Conservation (phyloP, 257 asterid species). For the Nicotiana tomentosiformis region DNA sequence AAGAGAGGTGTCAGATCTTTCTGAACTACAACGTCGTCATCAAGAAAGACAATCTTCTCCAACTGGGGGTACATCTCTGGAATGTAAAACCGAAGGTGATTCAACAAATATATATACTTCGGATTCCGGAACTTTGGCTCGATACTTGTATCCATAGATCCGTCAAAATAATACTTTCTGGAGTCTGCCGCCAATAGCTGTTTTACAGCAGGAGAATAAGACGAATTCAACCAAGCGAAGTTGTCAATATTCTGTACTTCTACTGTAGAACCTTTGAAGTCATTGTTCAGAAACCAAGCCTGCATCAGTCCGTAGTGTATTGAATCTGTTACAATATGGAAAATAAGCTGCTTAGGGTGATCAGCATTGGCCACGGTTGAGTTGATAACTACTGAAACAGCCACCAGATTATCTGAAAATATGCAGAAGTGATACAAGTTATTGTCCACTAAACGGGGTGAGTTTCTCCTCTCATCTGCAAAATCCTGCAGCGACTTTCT, state of each 20-base stretch:
- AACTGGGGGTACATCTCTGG: slow-evolving; percentile 77
- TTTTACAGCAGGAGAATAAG: slow-evolving; percentile 61
- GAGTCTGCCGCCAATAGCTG: slow-evolving; percentile 33
- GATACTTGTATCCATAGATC: slow-evolving; percentile 23
- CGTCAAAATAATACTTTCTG: slow-evolving; percentile 34
- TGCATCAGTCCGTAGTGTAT: slow-evolving; percentile 72
- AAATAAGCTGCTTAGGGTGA: slow-evolving; percentile 79
- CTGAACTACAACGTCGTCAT: slow-evolving; percentile 78
- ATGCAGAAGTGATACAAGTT: slow-evolving; percentile 81
- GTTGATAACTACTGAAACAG: slow-evolving; percentile 73
- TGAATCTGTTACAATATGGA: slow-evolving; percentile 72
- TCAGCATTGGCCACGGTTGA: slow-evolving; percentile 74
- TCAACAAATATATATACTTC: slow-evolving; percentile 49
- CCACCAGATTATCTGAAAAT: slow-evolving; percentile 77
- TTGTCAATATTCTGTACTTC: slow-evolving; percentile 70
- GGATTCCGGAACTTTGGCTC: slow-evolving; percentile 59
- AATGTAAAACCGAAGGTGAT: slow-evolving; percentile 78
- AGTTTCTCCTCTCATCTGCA: slow-evolving; percentile 56
- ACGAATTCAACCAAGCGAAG: slow-evolving; percentile 65
- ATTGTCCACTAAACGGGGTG: slow-evolving; percentile 71
- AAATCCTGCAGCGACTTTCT: slow-evolving; percentile 37
- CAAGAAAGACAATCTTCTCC: slow-evolving; percentile 82
- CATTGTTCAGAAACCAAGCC: slow-evolving; percentile 72
- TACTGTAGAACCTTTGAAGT: slow-evolving; percentile 63
- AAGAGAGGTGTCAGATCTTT: slow-evolving; percentile 80